Base-by-base conservation (phyloP, 2,329 filamentous ascomycete genomes). In the Exophiala mesophila region DNA sequence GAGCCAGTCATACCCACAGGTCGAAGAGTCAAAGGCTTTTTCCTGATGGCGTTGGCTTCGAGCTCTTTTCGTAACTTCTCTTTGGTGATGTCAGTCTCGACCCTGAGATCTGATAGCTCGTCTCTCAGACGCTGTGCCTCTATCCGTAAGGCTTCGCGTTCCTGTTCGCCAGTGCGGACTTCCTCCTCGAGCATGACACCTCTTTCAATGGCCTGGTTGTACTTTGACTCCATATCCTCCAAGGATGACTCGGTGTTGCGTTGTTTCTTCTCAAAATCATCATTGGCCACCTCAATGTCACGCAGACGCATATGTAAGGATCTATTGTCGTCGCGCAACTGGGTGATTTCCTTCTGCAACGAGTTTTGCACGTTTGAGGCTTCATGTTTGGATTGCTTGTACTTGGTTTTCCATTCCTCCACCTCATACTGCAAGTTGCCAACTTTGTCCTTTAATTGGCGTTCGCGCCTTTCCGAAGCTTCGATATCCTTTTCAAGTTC, bases 341-440 rank as follows among this genome's bases (percentile, higher is more conserved):
- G 83, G 5, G 92, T 98, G 57, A 98, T 89, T 65, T 98, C 92
- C 67, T 96, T 97, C 66, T 98, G 89, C 39, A 98, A 76, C 3
- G 74, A 72, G 59, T 83, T 89, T 61, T 97, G 92, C 41, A 86
- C 88, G 38, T 79, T 70, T 62, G 84, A 90, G 30, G 87, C 84
- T 67, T 98, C 92, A 30, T 78, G 70, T 64, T 97, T 97, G 51
- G 89, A 85, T 63, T 97, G 88, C 64, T 88, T 95, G 74, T 94
- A 94, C 74, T 97, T 98, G 55, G 85, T 81, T 82, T 97, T 97
- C 92, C 92, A 98, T 68, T 98, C 92, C 45, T 97, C 88, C 1
- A 92, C 89, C 64, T 97, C 89, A 60, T 88, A 98, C 36, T 77
- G 80, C 50, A 94, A 66, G 26, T 74, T 77, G 64, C 97, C 90